A percentile compares a stretch with the other conserved stretches of the same genome.
phyloP scores from a whole-genome alignment of 306 rosid genomes.

The Malus fusca region DNA sequence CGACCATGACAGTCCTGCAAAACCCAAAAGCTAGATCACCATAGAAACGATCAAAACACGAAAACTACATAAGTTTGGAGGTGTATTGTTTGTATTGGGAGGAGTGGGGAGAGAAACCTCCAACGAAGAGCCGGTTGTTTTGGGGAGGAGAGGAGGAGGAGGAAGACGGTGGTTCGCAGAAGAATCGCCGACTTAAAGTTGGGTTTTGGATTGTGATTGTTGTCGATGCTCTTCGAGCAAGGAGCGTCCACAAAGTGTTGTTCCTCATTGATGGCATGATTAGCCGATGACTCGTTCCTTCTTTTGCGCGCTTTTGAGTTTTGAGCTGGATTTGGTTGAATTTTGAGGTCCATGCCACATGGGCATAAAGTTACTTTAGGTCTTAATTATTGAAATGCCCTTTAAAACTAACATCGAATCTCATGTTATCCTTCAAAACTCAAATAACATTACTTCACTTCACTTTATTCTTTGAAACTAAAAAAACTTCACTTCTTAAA shows the following conservation, averaged over 20 bases:
- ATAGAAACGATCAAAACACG: background rate
- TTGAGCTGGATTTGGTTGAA: background rate
- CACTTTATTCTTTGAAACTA: too few species aligned
- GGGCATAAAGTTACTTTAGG: background rate
- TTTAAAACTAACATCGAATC: too few species aligned
- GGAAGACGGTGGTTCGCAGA: constrained; percentile 32
- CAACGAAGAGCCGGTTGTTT: constrained; percentile 70
- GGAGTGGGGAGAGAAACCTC: constrained; percentile 32
- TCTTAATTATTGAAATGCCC: too few species aligned
- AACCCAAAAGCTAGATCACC: constrained; percentile 6
- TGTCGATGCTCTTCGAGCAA: constrained; percentile 12
- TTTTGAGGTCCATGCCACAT: background rate
- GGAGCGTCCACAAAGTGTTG: constrained; percentile 11
- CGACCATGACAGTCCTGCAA: constrained; percentile 81
- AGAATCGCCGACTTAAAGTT: constrained; percentile 22
- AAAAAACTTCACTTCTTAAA: too few species aligned
- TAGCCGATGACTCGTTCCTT: background rate
- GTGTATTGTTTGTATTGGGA: background rate
- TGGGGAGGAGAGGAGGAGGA: constrained; percentile 21
- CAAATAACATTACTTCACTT: too few species aligned
- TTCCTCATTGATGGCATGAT: constrained; percentile 3
- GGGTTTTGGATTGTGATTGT: constrained; percentile 16
- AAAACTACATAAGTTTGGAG: background rate
- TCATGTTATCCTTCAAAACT: too few species aligned
- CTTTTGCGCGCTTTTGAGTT: background rate